These are phyloP conservation scores for Neonectria faginata DNA, from an alignment of 2,329 filamentous ascomycete species.

Conservation along the genomic window DNA sequence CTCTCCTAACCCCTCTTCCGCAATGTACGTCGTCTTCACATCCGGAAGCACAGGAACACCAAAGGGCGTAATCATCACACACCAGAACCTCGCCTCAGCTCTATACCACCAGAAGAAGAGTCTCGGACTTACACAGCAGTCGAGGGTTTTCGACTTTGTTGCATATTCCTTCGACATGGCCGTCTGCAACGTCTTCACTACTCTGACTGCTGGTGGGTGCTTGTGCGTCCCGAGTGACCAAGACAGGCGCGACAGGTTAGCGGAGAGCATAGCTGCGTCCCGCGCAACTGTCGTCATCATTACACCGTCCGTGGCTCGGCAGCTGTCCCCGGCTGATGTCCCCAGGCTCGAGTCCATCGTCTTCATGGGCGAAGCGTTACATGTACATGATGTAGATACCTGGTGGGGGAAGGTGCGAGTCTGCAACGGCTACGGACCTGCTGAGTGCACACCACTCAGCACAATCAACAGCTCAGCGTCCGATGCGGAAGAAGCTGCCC, in stretches of 20 bases:
- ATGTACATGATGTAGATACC: not conserved
- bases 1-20: not conserved
- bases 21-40: not conserved
- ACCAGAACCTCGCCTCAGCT: slow-evolving; percentile 18
- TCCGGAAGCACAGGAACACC: not conserved
- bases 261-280: not conserved
- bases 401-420: slow-evolving; percentile 50
- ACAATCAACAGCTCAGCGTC: not conserved
- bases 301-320: not conserved
- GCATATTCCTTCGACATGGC: slow-evolving; percentile 55
- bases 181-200: slow-evolving; percentile 51
- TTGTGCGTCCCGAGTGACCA: slow-evolving; percentile 55
- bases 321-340: not conserved
- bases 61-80: slow-evolving; percentile 49
- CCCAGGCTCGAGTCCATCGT: slow-evolving; percentile 2
- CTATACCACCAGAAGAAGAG: slow-evolving; percentile 8
- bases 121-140: slow-evolving; percentile 5
- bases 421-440: slow-evolving; percentile 22
- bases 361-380: slow-evolving; percentile 1
- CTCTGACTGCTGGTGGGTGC: slow-evolving; percentile 54
- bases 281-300: not conserved
- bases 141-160: slow-evolving; percentile 40
- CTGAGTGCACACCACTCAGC: slow-evolving; percentile 22
- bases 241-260: slow-evolving; percentile 41
- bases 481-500: not conserved